A percentile compares a stretch with the other conserved stretches of the same genome.
Conservation (phyloP, 2,329 filamentous ascomycete species). For the Scolecobasidium constrictum region DNA sequence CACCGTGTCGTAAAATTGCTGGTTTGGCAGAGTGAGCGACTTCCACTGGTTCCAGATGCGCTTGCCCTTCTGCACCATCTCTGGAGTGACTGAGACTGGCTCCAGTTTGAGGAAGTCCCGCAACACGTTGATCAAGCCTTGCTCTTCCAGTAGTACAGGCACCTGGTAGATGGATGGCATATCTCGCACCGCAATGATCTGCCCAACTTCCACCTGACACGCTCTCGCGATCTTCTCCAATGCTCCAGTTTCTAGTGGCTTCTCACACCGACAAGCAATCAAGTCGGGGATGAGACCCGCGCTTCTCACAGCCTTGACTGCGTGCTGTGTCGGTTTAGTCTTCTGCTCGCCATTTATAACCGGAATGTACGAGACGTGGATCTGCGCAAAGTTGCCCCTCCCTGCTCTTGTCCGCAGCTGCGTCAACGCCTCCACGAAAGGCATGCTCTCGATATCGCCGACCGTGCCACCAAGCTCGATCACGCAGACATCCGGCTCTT, state of each 20-base stretch:
- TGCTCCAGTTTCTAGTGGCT: slow-evolving; percentile 59
- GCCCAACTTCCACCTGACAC: slow-evolving; percentile 76
- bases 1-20: slow-evolving; percentile 53
- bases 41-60: slow-evolving; percentile 74
- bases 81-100: slow-evolving; percentile 38
- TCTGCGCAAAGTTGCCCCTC: slow-evolving; percentile 73
- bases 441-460: slow-evolving; percentile 76
- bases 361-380: slow-evolving; percentile 82
- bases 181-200: slow-evolving; percentile 80
- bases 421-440: slow-evolving; percentile 77
- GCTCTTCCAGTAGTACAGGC: slow-evolving; percentile 77
- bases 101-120: slow-evolving; percentile 55
- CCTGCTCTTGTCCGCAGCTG: slow-evolving; percentile 65
- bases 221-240: slow-evolving; percentile 80
- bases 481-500: slow-evolving; percentile 85
- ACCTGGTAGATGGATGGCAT: slow-evolving; percentile 90
- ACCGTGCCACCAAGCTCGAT: slow-evolving; percentile 61
- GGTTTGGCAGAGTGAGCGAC: slow-evolving; percentile 55
- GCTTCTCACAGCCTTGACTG: slow-evolving; percentile 73
- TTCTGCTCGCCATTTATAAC: slow-evolving; percentile 71
- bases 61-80: slow-evolving; percentile 50
- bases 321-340: slow-evolving; percentile 92
- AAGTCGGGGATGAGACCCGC: slow-evolving; percentile 55
- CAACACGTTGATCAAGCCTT: slow-evolving; percentile 62
- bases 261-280: slow-evolving; percentile 89